A percentile compares a stretch with the other conserved stretches of the same genome.
phyloP scores from a whole-genome alignment of 345 rosid genomes.

The Eucalyptus shirleyi region DNA sequence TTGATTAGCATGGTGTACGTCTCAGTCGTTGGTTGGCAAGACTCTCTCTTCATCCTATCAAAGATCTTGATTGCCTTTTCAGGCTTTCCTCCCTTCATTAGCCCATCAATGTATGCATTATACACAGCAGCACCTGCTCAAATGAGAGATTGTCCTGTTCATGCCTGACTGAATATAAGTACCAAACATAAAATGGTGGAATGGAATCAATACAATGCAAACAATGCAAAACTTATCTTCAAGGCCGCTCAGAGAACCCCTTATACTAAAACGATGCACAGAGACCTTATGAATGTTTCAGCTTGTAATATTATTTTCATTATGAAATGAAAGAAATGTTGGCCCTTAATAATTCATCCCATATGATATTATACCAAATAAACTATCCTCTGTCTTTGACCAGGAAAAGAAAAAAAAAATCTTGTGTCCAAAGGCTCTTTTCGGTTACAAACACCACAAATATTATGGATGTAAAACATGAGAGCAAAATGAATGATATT shows the following conservation, averaged over 20 bases:
- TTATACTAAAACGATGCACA: not conserved
- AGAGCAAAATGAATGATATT: not conserved
- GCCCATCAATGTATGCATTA: slow-evolving; percentile 77
- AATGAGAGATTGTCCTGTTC: not conserved
- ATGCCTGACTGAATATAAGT: not conserved
- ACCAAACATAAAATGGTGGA: not conserved
- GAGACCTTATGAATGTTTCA: not conserved
- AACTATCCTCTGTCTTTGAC: not conserved
- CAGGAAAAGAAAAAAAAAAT: not conserved
- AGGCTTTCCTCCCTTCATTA: slow-evolving; percentile 54
- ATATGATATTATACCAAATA: not conserved
- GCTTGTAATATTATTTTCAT: not conserved
- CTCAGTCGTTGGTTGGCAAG: slow-evolving; percentile 53
- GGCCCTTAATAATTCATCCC: not conserved
- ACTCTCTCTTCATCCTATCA: slow-evolving; percentile 63
- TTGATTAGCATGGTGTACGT: slow-evolving; percentile 85
- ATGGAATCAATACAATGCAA: not conserved
- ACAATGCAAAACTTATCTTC: not conserved
- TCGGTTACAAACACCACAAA: not conserved
- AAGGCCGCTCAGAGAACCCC: not conserved
- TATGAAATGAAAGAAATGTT: not conserved
- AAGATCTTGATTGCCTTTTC: slow-evolving; percentile 56
- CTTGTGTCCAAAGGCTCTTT: not conserved
- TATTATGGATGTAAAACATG: not conserved
- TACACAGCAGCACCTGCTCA: slow-evolving; percentile 57